Percentiles rank a stretch among this genome's conserved stretches.
These are phyloP conservation scores for Pseudozyma tsukubaensis DNA, from an alignment of 1,284 basidiomycete species.

Conservation along the genomic window DNA sequence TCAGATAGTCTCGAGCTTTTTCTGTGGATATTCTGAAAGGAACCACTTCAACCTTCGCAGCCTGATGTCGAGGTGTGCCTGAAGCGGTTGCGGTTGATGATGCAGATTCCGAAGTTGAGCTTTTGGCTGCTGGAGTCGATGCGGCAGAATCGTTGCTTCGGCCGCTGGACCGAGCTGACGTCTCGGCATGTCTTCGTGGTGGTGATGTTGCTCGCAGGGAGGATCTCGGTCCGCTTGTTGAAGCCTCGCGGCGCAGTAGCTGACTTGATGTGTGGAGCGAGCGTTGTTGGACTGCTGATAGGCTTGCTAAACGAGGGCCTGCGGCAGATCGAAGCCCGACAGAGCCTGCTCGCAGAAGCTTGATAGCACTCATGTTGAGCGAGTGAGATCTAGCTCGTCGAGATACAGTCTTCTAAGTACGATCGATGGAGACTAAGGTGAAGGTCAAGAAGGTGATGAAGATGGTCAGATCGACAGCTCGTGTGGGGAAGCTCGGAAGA, in stretches of 20 bases:
- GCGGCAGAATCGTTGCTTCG: not conserved
- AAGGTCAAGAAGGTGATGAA: not conserved
- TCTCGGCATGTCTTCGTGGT: not conserved
- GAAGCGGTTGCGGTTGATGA: not conserved
- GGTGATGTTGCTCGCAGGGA: slow-evolving; percentile 7
- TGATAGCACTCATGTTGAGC: slow-evolving; percentile 15
- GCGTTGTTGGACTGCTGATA: not conserved
- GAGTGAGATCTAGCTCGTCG: too few species aligned
- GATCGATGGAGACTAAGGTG: not conserved
- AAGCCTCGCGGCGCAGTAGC: slow-evolving; percentile 8
- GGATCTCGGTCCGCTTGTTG: not conserved
- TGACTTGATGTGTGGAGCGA: slow-evolving; percentile 10
- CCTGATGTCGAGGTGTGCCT: slow-evolving; percentile 23
- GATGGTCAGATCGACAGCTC: too few species aligned
- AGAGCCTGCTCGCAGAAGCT: slow-evolving; percentile 7
- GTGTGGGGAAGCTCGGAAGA: too few species aligned
- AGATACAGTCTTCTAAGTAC: not conserved
- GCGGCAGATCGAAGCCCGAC: slow-evolving; percentile 4
- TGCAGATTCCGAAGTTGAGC: not conserved
- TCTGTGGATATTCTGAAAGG: slow-evolving; percentile 36
- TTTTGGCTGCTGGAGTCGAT: slow-evolving; percentile 10
- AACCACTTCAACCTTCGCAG: slow-evolving; percentile 45
- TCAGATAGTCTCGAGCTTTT: slow-evolving; percentile 26
- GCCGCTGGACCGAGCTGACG: not conserved
- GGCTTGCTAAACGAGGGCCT: not conserved